Evolutionary conservation across 2,329 filamentous ascomycete species (phyloP).

Genomic region (Penicillium polonicum): DNA sequence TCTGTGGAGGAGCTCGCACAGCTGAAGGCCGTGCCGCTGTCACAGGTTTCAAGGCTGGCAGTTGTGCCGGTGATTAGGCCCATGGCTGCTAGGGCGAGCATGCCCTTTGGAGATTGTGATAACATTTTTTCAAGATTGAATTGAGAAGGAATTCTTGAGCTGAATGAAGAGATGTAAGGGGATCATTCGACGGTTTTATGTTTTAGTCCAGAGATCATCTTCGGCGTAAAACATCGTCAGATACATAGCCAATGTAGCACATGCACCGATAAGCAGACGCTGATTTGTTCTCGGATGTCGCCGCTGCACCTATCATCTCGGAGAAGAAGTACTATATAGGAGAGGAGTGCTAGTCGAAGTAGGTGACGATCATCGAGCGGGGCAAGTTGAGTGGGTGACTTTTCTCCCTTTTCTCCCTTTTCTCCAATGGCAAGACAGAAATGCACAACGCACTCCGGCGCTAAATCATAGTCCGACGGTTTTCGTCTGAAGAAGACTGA

Average conservation of each 20-base stretch:
- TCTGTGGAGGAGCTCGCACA: slow-evolving; percentile 55
- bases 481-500: slow-evolving; percentile 3
- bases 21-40: slow-evolving; percentile 48
- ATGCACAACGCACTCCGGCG: not conserved
- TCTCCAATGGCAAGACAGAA: not conserved
- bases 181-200: not conserved
- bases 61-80: slow-evolving; percentile 21
- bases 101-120: slow-evolving; percentile 15
- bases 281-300: slow-evolving; percentile 31
- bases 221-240: slow-evolving; percentile 7
- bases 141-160: not conserved
- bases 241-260: slow-evolving; percentile 19
- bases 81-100: slow-evolving; percentile 28
- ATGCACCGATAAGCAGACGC: slow-evolving; percentile 28
- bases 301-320: slow-evolving; percentile 4
- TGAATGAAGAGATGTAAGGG: not conserved
- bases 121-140: not conserved
- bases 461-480: slow-evolving; percentile 6
- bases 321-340: not conserved
- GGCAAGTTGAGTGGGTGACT: not conserved
- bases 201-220: not conserved
- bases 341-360: not conserved
- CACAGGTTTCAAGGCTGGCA: slow-evolving; percentile 30
- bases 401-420: not conserved
- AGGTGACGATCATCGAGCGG: slow-evolving; percentile 10